Percentiles rank a stretch among this genome's conserved stretches.
These are phyloP conservation scores for Phaffia rhodozyma DNA, from an alignment of 1,284 basidiomycete genomes.

Conservation along the genomic window DNA sequence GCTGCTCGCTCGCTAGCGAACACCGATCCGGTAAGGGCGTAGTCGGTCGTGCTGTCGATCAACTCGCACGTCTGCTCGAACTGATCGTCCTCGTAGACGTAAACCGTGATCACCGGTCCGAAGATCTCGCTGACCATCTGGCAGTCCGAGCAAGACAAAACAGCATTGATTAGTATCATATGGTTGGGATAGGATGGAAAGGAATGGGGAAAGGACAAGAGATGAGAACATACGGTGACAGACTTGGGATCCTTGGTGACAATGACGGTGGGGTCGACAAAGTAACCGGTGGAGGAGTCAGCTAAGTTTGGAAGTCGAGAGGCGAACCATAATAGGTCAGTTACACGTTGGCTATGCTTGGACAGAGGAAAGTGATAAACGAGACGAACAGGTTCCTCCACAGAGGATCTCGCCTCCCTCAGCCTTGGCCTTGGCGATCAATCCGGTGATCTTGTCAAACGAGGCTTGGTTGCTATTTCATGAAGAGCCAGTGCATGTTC, in stretches of 20 bases:
- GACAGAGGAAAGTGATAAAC: not conserved
- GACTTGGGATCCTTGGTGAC: conserved; percentile 82
- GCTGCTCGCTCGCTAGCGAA: conserved; percentile 70
- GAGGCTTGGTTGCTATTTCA: conserved; percentile 48
- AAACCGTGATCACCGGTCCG: conserved; percentile 43
- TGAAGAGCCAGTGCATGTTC: not conserved
- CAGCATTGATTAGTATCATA: not conserved
- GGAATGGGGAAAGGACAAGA: conserved; percentile 38
- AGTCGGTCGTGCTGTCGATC: conserved; percentile 75
- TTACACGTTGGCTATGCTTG: not conserved
- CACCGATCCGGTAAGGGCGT: conserved; percentile 82
- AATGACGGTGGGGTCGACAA: conserved; percentile 88
- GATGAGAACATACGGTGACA: conserved; percentile 93
- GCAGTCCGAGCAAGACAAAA: not conserved
- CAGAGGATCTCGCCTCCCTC: conserved; percentile 77
- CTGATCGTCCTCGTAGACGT: conserved; percentile 76
- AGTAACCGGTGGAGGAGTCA: conserved; percentile 88
- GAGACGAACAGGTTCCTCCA: conserved; percentile 58
- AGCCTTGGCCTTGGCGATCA: conserved; percentile 79
- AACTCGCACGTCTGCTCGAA: conserved; percentile 70
- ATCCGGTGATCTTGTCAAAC: conserved; percentile 75
- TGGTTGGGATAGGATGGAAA: not conserved
- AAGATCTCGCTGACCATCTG: conserved; percentile 14
- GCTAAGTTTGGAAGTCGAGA: conserved; percentile 34
- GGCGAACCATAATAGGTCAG: not conserved